These are phyloP conservation scores for Ceratobasidium theobromae DNA, from an alignment of 1,284 basidiomycete species.

Conservation along the genomic window DNA sequence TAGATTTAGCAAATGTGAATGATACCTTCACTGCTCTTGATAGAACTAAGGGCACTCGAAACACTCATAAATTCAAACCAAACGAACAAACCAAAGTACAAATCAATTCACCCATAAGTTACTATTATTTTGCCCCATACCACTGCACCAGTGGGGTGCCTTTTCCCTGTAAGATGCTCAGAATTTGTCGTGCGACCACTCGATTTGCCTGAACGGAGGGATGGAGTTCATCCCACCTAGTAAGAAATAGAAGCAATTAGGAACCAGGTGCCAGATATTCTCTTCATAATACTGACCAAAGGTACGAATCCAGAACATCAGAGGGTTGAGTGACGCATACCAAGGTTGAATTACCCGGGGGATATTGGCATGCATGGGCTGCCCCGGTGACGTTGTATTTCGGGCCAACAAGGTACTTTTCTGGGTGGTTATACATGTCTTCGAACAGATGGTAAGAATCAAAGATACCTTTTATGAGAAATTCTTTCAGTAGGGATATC, in stretches of 20 bases:
- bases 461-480: neutral
- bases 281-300: slow-evolving; percentile 7
- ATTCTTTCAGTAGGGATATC: neutral
- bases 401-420: slow-evolving; percentile 2
- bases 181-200: slow-evolving; percentile 11
- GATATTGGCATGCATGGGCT: slow-evolving; percentile 1
- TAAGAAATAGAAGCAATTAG: no score
- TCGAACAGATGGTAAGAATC: slow-evolving; percentile 20
- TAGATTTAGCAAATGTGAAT: no score
- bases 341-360: neutral
- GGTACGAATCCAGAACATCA: neutral
- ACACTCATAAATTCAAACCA: no score
- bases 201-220: neutral
- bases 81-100: no score
- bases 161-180: neutral
- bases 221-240: slow-evolving; percentile 24
- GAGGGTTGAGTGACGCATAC: neutral
- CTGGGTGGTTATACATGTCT: slow-evolving; percentile 22
- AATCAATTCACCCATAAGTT: no score
- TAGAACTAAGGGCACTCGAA: no score
- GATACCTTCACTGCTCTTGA: no score
- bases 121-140: neutral
- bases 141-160: neutral
- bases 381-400: neutral
- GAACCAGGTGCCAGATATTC: no score